Evolutionary conservation across 768 basidiomycete genomes (phyloP).

Genomic region (Xerocomus spinulosus): DNA sequence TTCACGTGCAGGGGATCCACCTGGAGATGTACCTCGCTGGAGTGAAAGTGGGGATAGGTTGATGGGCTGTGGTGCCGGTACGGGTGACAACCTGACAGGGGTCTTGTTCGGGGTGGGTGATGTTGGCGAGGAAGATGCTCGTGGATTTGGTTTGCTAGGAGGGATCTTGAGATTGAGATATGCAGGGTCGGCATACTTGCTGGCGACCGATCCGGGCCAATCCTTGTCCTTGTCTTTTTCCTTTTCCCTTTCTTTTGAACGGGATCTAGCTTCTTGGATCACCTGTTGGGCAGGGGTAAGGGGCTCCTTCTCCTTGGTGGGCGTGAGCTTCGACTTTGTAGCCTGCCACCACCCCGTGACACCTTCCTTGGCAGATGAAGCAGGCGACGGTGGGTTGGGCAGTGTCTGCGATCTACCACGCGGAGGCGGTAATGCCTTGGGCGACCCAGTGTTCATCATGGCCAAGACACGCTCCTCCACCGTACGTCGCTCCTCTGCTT

Average conservation of each 20-base stretch:
- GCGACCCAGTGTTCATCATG: constrained; percentile 52
- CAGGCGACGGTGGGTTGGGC: constrained; percentile 57
- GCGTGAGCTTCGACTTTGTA: constrained; percentile 71
- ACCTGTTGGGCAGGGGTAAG: constrained; percentile 86
- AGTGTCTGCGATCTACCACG: constrained; percentile 57
- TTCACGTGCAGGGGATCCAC: constrained; percentile 38
- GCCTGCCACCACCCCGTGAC: constrained; percentile 63
- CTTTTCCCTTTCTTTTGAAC: constrained; percentile 47
- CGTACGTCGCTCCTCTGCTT: constrained; percentile 62
- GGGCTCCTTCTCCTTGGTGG: constrained; percentile 66
- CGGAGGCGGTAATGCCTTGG: constrained; percentile 48
- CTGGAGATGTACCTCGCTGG: constrained; percentile 41
- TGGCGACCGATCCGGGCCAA: constrained; percentile 53
- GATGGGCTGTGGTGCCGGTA: constrained; percentile 39
- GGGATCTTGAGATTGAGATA: constrained; percentile 55
- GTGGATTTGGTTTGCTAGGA: constrained; percentile 42
- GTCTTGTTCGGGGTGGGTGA: constrained; percentile 54
- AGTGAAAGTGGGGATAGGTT: constrained; percentile 65
- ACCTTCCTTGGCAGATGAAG: constrained; percentile 59
- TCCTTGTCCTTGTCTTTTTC: constrained; percentile 43
- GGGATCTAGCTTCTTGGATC: constrained; percentile 66
- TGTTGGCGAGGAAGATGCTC: constrained; percentile 47
- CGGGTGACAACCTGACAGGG: constrained; percentile 28
- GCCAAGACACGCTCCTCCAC: constrained; percentile 73
- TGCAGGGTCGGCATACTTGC: constrained; percentile 55